Evolutionary conservation across 495 filamentous ascomycete species (phyloP).

Genomic region (Trichoderma erinaceum): DNA sequence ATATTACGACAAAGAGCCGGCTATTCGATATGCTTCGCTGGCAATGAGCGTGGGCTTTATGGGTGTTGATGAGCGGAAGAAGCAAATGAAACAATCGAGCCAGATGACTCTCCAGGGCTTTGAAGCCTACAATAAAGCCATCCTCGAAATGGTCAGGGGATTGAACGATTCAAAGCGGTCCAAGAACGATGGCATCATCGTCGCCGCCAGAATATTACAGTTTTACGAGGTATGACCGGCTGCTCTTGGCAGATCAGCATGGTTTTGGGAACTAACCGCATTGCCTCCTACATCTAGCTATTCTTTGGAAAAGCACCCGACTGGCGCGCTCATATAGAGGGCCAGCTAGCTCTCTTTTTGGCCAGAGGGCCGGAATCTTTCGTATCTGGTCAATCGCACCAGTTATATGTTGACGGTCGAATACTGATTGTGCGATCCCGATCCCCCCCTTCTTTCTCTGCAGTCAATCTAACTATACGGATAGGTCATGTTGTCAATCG

Average conservation of each 20-base stretch:
- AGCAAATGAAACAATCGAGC: background rate
- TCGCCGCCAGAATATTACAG: background rate
- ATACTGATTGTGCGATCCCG: background rate
- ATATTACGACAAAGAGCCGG: background rate
- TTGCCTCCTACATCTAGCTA: background rate
- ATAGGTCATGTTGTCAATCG: slow-evolving; percentile 5
- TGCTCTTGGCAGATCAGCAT: background rate
- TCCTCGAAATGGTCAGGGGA: background rate
- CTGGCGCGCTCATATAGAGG: slow-evolving; percentile 4
- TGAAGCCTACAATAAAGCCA: background rate
- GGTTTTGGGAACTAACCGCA: background rate
- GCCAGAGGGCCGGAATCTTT: background rate
- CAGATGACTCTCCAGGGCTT: background rate
- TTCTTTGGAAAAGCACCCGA: slow-evolving; percentile 4
- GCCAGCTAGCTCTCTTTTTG: background rate
- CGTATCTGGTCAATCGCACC: slow-evolving; percentile 4
- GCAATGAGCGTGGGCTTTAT: slow-evolving; percentile 8
- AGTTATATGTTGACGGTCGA: slow-evolving; percentile 5
- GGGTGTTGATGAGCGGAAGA: background rate
- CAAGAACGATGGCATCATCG: background rate
- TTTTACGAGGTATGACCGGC: slow-evolving; percentile 6
- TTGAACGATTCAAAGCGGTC: background rate
- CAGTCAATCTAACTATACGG: background rate
- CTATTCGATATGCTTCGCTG: slow-evolving; percentile 3
- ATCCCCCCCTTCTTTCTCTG: background rate